Conservation (phyloP, 768 basidiomycete species). For the Gymnopilus junonius region DNA sequence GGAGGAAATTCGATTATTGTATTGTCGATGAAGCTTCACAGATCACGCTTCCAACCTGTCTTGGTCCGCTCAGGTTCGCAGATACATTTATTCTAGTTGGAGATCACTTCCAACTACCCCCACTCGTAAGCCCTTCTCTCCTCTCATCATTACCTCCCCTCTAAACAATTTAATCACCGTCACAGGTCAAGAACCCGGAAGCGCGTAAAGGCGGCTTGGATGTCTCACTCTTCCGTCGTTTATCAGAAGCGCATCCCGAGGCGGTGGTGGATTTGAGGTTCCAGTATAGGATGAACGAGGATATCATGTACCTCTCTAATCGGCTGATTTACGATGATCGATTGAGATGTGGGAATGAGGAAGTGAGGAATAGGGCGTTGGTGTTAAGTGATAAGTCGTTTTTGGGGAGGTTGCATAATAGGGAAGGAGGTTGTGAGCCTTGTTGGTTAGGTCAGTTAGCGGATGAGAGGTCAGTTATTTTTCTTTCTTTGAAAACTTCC, state of each 20-base stretch:
- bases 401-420: constrained; percentile 49
- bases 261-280: constrained; percentile 84
- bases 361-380: constrained; percentile 65
- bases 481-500: background rate
- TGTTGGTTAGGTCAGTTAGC: constrained; percentile 80
- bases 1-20: constrained; percentile 93
- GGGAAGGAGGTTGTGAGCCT: constrained; percentile 13
- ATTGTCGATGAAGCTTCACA: constrained; percentile 99
- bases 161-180: constrained; percentile 1
- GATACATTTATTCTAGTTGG: constrained; percentile 94
- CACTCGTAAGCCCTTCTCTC: constrained; percentile 60
- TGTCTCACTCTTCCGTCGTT: constrained; percentile 83
- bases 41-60: constrained; percentile 92
- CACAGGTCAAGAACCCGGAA: constrained; percentile 82
- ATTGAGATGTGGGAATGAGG: constrained; percentile 77
- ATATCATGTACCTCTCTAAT: constrained; percentile 94
- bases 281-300: constrained; percentile 97
- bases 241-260: constrained; percentile 86
- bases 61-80: constrained; percentile 91
- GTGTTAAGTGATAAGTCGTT: constrained; percentile 51
- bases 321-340: constrained; percentile 81
- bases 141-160: background rate
- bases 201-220: constrained; percentile 90
- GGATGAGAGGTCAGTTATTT: constrained; percentile 60
- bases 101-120: constrained; percentile 97